Evolutionary conservation across 306 rosid genomes (phyloP).

Genomic region (Acacia crassicarpa): DNA sequence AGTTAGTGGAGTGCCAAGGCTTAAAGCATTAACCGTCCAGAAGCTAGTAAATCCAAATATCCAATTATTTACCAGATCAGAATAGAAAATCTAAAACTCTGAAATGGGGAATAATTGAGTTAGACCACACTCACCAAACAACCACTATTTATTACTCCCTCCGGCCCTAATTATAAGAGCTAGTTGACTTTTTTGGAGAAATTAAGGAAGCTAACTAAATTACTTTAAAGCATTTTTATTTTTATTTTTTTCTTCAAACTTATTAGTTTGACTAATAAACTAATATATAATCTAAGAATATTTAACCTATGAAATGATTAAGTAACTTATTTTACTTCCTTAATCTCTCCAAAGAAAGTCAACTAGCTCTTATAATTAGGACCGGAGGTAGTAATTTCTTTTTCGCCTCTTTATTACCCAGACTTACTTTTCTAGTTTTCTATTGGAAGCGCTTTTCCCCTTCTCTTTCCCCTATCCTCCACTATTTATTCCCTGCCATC

Average conservation of each 20-base stretch:
- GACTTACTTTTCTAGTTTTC: not conserved
- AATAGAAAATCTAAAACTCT: not conserved
- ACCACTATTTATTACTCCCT: not conserved
- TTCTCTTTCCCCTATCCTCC: not conserved
- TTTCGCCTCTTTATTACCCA: not conserved
- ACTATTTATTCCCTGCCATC: constrained; percentile 8
- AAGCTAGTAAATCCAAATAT: not conserved
- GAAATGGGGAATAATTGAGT: not conserved
- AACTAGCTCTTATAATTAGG: too few species aligned
- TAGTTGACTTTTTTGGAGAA: too few species aligned
- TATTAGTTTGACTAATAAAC: too few species aligned
- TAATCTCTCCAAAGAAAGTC: too few species aligned
- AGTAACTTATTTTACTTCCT: too few species aligned
- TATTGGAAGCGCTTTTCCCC: constrained; percentile 15
- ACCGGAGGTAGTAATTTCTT: too few species aligned
- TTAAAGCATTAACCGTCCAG: not conserved
- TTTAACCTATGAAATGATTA: too few species aligned
- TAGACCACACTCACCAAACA: not conserved
- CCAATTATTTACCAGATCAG: not conserved
- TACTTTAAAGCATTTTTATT: too few species aligned
- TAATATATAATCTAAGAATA: too few species aligned
- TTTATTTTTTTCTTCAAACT: too few species aligned
- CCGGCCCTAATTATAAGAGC: too few species aligned
- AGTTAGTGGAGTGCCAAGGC: not conserved
- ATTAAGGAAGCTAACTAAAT: too few species aligned